phyloP scores from a whole-genome alignment of 257 asterid species.

The Nemophila menziesii region DNA sequence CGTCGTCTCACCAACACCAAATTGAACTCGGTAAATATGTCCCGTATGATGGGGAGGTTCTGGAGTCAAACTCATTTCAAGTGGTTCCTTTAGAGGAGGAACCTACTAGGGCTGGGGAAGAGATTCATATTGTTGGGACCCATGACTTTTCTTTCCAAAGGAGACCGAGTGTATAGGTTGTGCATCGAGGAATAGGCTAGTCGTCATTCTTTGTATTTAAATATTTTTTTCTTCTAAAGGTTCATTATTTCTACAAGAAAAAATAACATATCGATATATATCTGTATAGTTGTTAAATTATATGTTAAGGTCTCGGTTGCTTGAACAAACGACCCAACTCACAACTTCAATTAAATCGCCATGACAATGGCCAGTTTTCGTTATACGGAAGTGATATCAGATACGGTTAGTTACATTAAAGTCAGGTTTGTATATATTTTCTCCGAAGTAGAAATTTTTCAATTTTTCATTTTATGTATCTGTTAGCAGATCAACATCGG shows the following conservation, averaged over 20 bases:
- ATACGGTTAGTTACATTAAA: too few species aligned
- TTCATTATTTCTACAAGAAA: too few species aligned
- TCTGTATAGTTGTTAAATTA: too few species aligned
- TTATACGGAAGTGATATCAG: too few species aligned
- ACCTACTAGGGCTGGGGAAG: conserved; percentile 9
- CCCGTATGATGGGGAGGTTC: conserved; percentile 5
- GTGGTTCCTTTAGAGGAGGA: conserved; percentile 28
- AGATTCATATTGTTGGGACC: conserved; percentile 16
- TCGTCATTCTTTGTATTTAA: too few species aligned
- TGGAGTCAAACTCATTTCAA: conserved; percentile 16
- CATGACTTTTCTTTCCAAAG: conserved; percentile 44
- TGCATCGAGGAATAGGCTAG: not conserved
- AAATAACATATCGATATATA: too few species aligned
- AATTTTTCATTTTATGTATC: not conserved
- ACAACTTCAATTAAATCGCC: too few species aligned
- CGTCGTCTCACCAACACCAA: conserved; percentile 15
- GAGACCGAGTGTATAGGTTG: not conserved
- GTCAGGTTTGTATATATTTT: not conserved
- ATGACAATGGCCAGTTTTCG: too few species aligned
- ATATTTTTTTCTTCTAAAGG: too few species aligned
- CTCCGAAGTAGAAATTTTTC: not conserved
- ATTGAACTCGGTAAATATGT: conserved; percentile 28
- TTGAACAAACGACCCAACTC: too few species aligned
- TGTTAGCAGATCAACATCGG: not conserved
- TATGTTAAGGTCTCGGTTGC: too few species aligned